phyloP scores from a whole-genome alignment of 2,329 filamentous ascomycete genomes.

The Colletotrichum cereale region DNA sequence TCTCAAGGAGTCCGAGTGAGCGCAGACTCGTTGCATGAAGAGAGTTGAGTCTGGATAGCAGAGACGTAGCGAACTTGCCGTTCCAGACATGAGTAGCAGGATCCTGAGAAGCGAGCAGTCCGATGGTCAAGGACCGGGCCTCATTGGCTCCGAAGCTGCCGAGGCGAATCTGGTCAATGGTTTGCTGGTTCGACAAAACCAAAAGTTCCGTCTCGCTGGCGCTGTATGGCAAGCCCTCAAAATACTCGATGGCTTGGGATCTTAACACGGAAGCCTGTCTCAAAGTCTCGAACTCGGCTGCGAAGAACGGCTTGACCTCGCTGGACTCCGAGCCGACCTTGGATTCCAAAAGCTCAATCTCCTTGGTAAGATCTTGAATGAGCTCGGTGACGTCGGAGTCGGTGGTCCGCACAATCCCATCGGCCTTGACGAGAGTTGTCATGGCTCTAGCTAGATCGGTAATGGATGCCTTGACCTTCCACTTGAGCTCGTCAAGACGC shows the following conservation, averaged over 20 bases:
- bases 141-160: conserved; percentile 29
- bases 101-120: conserved; percentile 33
- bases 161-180: conserved; percentile 58
- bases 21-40: conserved; percentile 67
- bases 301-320: conserved; percentile 63
- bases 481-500: conserved; percentile 72
- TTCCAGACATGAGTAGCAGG: conserved; percentile 50
- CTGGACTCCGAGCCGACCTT: conserved; percentile 57
- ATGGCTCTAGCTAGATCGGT: conserved; percentile 66
- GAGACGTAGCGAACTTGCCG: conserved; percentile 55
- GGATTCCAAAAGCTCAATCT: conserved; percentile 65
- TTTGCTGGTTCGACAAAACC: conserved; percentile 62
- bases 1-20: conserved; percentile 73
- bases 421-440: conserved; percentile 67
- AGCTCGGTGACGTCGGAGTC: conserved; percentile 59
- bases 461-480: conserved; percentile 67
- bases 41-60: conserved; percentile 68
- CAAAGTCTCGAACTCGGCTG: conserved; percentile 67
- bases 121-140: conserved; percentile 31
- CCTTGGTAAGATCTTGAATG: conserved; percentile 61
- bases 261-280: conserved; percentile 65
- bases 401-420: conserved; percentile 64
- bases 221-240: conserved; percentile 6
- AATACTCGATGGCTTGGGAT: conserved; percentile 36
- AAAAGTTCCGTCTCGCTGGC: conserved; percentile 54